Evolutionary conservation across 1,284 basidiomycete species (phyloP), one percentile per base, ranked within the genome.

Genomic region (Phylloboletellus chloephorus): DNA sequence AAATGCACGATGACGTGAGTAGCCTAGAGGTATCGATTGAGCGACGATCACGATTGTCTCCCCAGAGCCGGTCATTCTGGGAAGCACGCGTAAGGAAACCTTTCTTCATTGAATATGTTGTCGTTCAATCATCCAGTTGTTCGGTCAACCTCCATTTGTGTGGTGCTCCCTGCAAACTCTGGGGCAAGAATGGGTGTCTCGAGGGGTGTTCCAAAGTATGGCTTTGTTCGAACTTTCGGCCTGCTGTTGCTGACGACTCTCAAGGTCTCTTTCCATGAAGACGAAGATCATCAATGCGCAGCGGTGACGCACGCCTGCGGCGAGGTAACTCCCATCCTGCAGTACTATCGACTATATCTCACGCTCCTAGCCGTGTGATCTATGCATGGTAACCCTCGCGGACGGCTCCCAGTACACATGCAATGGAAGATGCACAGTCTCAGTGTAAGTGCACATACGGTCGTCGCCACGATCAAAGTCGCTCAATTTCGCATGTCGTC

Each of bases 11-110:
- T 72, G 46, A 61, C 53, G 75, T 76, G 49, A 46, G 72, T 62
- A 4, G 20, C 2, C 19, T 29, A 9, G n/a, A 4, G 3, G 16
- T 17, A 12, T 33, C 15, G 3, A n/a, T 7, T 1, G 3, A 22
- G 7, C 13, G 15, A 19, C 6, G 1, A 16, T 34, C 2, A 25
- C 19, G 21, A 11, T 33, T 6, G n/a, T 21, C 8, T 32, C 21
- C 6, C 1, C 7, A 78, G 77, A 5, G 77, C 76, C 28, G 77
- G 78, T 1, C 77, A 80, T 49, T 51, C 67, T 19, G 73, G 74
- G 20, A 58, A 58, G 15, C 78, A 79, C 46, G 61, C 76, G 74
- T 77, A 52, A 44, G 71, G 33, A 19, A 17, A 40, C 16, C 23
- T 32, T 5, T n/a, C 10, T 17, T 34, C 8, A 3, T n/a, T 6